Base-by-base conservation (phyloP, 495 filamentous ascomycete species). In the Friedmanniomyces simplex region DNA sequence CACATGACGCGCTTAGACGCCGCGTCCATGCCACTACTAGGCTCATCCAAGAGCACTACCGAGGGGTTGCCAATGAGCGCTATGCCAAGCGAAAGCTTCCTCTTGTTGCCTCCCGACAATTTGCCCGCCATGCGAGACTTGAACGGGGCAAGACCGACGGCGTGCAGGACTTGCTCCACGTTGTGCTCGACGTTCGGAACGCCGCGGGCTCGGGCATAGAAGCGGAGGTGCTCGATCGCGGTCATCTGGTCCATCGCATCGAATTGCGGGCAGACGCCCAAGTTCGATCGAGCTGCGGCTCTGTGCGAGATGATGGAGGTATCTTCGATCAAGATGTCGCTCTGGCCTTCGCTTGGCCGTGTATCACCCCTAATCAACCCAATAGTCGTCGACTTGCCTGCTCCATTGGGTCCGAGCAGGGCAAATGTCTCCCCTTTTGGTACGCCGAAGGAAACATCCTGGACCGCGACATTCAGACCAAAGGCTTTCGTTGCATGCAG, bases 311-410 rank as follows among this genome's bases (percentile, higher is more conserved):
- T 79, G 46, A 94, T 80, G 22, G 82, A 82, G 26, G 81, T 76
- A 60, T 85, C 75, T 66, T 93, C 86, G 52, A 95, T 82, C 26
- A 85, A 80, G 39, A 95, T 79, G 51, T 89, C 84, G 54, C 67
- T 64, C 32, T 72, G 70, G 54, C 73, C 72, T 34, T 70, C 67
- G 43, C 76, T 75, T 0, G 88, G 87, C 30, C 79, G 77, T 51
- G 90, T 76, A 62, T 95, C 89, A n/a, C 88, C 89, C 55, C 89
- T 79, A 68, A 95, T 86, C 37, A 94, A 73, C 18, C 79, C 83
- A 69, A 95, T 91, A 7, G 84, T 91, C 4, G 88, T 93, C 4
- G 81, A 85, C 65, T 95, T 95, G 48, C 89, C 89, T 0, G 89
- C 89, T 24, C 57, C 89, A 67, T 95, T 95, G 21, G 89, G 88